Evolutionary conservation across 495 filamentous ascomycete species (phyloP), one percentile per base, ranked within the genome.

Genomic region (Lentithecium fluviatile): DNA sequence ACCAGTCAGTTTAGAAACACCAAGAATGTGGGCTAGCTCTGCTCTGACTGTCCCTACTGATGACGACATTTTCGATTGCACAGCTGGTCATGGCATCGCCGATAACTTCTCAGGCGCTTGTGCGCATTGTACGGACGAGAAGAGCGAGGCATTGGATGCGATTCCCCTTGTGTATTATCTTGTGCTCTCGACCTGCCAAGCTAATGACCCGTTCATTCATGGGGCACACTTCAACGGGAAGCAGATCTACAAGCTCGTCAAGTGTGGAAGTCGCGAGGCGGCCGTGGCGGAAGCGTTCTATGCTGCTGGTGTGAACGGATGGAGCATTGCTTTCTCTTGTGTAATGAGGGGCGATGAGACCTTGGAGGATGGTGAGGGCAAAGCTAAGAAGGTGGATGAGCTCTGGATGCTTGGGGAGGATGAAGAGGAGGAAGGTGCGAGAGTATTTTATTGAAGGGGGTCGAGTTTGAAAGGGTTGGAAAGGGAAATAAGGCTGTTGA

Each of bases 261-360:
- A 52, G 26, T 67, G 65, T 42, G 65, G 65, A 37, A 52, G 55
- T 37, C 29, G 65, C n/a, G 60, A 64, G 36, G 59, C 55, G n/a
- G 65, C 60, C 0, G 56, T 34, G 1, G 55, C 50, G 15, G 59
- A 63, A 38, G 65, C 65, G 7, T 67, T 63, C 42, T 64, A 60
- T 57, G 50, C 54, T 23, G 42, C 65, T 6, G 59, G 65, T 0
- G 37, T 63, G 10, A 54, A 59, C 36, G 60, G 65, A 6, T 64
- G 56, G 49, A 59, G 47, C 29, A 51, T 67, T 12, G 42, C 59
- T 0, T 67, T 67, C 29, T 59, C 59, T 2, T 67, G 65, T 20
- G 65, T 67, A 3, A 19, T 54, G 34, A 29, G 50, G 6, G n/a
- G 56, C 6, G 65, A 60, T 6, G 65, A 67, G 48, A 58, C 52